Evolutionary conservation across 78 protist species (phyloP), one percentile per base, ranked within the genome.

Genomic region (Mantamonas sphyraenae): DNA sequence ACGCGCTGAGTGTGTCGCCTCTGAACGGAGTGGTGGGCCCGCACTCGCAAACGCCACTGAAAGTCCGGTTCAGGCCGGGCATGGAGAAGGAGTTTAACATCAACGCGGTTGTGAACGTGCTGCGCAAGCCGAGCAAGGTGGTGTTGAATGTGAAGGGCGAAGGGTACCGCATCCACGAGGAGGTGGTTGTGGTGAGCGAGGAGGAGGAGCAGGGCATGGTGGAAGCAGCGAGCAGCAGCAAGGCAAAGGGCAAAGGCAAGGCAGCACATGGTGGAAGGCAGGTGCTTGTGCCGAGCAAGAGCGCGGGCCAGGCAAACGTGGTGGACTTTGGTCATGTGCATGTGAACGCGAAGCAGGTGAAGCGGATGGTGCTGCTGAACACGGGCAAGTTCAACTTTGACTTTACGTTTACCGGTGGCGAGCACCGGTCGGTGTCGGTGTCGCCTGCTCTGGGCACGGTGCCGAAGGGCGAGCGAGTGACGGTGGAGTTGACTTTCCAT

Each of bases 131-230:
- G 35, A 61, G 79, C 37, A 70, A 59, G 33, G 34, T 90, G 40
- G 67, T 74, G 28, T 28, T 81, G 72, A 83, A 85, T 75, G 71
- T 83, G 68, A 85, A 85, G 85, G 89, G 89, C 26, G 86, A 83
- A 26, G 95, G 90, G 7, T 83, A 69, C 81, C 39, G 58, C 22
- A 64, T 75, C 42, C 83, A 78, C 65, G 82, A 68, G 31, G 19
- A 17, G 35, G 16, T 79, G 28, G 7, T 0, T 8, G 30, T 71
- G 31, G 45, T 3, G 35, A 8, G 3, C 40, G 1, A 16, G 34
- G 82, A 62, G 30, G 82, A 42, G 22, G 42, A 0, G 35, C 28
- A 74, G 17, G 0, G 10, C 34, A 31, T 50, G 17, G 63, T 17
- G 3, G 69, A 56, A 12, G 72, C 33, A 28, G 19, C 16, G 8